Evolutionary conservation across 768 basidiomycete genomes (phyloP), one percentile per base, ranked within the genome.

Genomic region (Galerina sulciceps): DNA sequence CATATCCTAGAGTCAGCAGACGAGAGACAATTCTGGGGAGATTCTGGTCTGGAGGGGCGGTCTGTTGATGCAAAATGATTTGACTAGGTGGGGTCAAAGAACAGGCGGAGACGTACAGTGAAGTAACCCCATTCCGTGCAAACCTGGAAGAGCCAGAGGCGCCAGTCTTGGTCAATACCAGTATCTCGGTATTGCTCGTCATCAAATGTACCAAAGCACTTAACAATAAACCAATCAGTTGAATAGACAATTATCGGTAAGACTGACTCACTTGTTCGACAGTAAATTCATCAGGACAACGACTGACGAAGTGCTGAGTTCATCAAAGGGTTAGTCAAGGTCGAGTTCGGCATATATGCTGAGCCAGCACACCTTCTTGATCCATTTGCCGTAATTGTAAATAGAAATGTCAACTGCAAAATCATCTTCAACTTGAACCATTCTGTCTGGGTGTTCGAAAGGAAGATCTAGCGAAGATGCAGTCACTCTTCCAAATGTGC

Each of bases 71-170:
- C 36, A 23, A 8, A 38, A 41, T n/a, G 22, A 26, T 35, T 43
- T 10, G 18, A 22, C 11, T 35, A 18, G 22, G 14, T 55, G 14
- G 11, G 40, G 44, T 10, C 20, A 10, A 34, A 2, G 10, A 14
- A 13, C 1, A 2, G 48, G 1, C 34, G 43, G 55, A 23, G 43
- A 68, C 84, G 35, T 65, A 91, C 93, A 31, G 81, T 87, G 71
- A 96, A 95, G 73, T 93, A 99, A 2, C 95, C 96, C 96, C 96
- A 98, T 67, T 96, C 85, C 0, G 93, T 94, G 77, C 94, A 95
- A 52, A 94, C 91, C 75, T 93, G 95, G 81, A 94, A 96, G 5
- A 79, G 64, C 96, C 96, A 98, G 11, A 89, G 75, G 41, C 93
- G 82, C 96, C 96, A 98, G 4, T 81, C 82, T 65, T 93, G 84